These are phyloP conservation scores for Lunasporangiospora selenospora DNA, from an alignment of 192 early-diverging fungal genomes.

Conservation along the genomic window DNA sequence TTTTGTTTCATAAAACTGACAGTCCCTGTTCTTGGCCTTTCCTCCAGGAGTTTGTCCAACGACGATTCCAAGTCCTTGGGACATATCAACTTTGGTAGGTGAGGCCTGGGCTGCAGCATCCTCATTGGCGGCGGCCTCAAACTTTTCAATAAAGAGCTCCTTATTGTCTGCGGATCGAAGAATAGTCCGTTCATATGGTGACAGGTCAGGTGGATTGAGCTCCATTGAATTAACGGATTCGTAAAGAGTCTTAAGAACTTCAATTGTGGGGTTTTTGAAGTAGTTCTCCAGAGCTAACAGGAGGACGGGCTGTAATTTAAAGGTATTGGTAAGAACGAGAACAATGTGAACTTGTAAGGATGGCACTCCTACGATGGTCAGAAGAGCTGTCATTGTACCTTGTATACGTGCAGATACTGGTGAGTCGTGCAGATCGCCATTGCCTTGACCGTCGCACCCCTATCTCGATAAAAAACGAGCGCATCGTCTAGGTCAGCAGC, in stretches of 20 bases:
- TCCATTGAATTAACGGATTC: slow-evolving; percentile 88
- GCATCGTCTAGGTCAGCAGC: too few species aligned
- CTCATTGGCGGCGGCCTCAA: slow-evolving; percentile 52
- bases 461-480: slow-evolving; percentile 6
- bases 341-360: not conserved
- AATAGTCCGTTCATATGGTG: slow-evolving; percentile 81
- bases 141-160: slow-evolving; percentile 87
- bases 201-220: slow-evolving; percentile 81
- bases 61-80: slow-evolving; percentile 41
- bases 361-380: too few species aligned
- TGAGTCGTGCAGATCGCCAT: slow-evolving; percentile 93
- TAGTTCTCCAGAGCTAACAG: slow-evolving; percentile 93
- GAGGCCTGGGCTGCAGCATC: not conserved
- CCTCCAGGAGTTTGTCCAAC: slow-evolving; percentile 21
- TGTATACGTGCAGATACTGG: slow-evolving; percentile 91
- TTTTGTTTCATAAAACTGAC: slow-evolving; percentile 87
- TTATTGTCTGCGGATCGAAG: slow-evolving; percentile 83
- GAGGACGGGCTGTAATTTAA: slow-evolving; percentile 72
- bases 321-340: slow-evolving; percentile 1
- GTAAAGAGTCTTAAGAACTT: slow-evolving; percentile 80
- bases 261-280: slow-evolving; percentile 76
- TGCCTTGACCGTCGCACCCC: slow-evolving; percentile 92
- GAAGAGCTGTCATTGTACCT: slow-evolving; percentile 44
- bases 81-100: slow-evolving; percentile 35
- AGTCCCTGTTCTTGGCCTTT: slow-evolving; percentile 74